These are phyloP conservation scores for Fusarium sp. DNA, from an alignment of 2,329 filamentous ascomycete species.

Conservation along the genomic window DNA sequence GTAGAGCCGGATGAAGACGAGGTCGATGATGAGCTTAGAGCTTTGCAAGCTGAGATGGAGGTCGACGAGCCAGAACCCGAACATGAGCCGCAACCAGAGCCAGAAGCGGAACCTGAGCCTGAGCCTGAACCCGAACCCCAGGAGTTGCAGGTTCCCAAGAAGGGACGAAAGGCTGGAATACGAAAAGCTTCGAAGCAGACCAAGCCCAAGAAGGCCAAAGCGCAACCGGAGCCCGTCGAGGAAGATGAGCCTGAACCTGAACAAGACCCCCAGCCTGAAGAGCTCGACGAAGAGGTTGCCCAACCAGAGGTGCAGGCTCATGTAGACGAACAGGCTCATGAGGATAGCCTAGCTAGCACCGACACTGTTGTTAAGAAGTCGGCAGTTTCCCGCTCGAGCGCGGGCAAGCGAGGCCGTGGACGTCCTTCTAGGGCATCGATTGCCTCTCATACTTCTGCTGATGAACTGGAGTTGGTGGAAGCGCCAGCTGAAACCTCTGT, in stretches of 20 bases:
- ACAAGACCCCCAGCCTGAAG: constrained; percentile 18
- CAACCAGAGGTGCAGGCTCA: constrained; percentile 35
- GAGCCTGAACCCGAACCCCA: constrained; percentile 48
- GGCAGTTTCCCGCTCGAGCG: constrained; percentile 32
- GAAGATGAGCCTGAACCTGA: constrained; percentile 42
- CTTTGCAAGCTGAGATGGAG: constrained; percentile 66
- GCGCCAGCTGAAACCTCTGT: constrained; percentile 26
- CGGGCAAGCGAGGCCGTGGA: constrained; percentile 49
- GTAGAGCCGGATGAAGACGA: constrained; percentile 62
- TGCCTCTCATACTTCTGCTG: constrained; percentile 46
- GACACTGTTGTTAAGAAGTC: constrained; percentile 60
- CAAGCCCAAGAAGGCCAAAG: constrained; percentile 62
- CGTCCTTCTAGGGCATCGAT: constrained; percentile 52
- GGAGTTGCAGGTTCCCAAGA: constrained; percentile 65
- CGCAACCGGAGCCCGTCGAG: constrained; percentile 47
- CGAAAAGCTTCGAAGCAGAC: constrained; percentile 68
- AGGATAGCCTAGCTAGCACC: constrained; percentile 60
- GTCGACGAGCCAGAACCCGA: constrained; percentile 47
- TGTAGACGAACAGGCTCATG: constrained; percentile 50
- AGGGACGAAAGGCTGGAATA: constrained; percentile 66
- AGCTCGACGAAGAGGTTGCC: constrained; percentile 7
- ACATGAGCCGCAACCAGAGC: constrained; percentile 29
- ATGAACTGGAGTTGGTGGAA: constrained; percentile 46
- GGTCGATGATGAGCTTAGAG: constrained; percentile 66
- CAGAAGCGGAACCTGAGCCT: constrained; percentile 12